Evolutionary conservation across 495 filamentous ascomycete species (phyloP).

Genomic region (Lentithecium fluviatile): DNA sequence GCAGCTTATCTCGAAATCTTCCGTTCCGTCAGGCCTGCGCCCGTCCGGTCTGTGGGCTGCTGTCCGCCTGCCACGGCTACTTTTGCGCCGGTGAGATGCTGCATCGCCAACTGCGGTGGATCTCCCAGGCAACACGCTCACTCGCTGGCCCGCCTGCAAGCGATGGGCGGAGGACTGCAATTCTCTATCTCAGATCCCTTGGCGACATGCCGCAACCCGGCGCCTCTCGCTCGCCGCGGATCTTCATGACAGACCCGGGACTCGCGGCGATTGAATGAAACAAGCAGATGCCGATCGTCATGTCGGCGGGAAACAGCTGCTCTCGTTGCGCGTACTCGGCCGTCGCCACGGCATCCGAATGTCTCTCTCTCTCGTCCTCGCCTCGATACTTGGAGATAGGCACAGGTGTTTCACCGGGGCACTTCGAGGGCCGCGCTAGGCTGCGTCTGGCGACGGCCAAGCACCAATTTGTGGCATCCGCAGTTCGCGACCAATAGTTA

Average conservation of each 20-base stretch:
- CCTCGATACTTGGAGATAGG: constrained; percentile 10
- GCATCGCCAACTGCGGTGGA: not conserved
- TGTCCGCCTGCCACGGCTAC: not conserved
- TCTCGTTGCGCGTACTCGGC: not conserved
- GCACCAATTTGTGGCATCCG: not conserved
- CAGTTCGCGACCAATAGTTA: not conserved
- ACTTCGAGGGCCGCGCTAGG: constrained; percentile 8
- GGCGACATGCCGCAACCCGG: constrained; percentile 5
- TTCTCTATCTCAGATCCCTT: constrained; percentile 26
- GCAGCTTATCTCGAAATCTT: no score
- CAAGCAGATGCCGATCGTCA: not conserved
- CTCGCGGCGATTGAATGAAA: not conserved
- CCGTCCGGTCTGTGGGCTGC: no score
- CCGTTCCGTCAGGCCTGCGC: no score
- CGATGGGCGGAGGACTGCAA: constrained; percentile 19
- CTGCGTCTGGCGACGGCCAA: not conserved
- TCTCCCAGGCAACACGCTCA: not conserved
- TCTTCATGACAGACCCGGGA: not conserved
- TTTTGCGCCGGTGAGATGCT: not conserved
- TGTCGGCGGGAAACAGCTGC: not conserved
- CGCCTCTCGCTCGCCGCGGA: constrained; percentile 1
- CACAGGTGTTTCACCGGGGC: constrained; percentile 20
- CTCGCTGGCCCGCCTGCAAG: constrained; percentile 9
- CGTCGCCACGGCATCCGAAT: not conserved
- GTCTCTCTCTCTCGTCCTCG: not conserved